A percentile compares a stretch with the other conserved stretches of the same genome.
These are phyloP conservation scores for Tilletia caries DNA, from an alignment of 1,284 basidiomycete genomes.

Conservation along the genomic window DNA sequence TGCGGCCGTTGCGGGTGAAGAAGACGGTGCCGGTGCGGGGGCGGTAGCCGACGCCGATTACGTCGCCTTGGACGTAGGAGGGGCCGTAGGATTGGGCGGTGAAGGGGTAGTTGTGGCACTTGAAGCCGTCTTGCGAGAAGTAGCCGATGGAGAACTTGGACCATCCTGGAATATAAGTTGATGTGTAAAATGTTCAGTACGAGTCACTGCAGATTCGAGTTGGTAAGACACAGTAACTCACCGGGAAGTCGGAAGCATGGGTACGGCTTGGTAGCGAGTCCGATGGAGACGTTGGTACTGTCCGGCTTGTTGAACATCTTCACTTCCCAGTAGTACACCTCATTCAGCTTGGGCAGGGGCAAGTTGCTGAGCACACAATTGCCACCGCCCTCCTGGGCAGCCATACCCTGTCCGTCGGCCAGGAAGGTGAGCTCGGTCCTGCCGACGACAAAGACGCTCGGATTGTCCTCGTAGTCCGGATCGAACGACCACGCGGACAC, in stretches of 20 bases:
- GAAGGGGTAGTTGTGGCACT: constrained; percentile 96
- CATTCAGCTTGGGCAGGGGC: constrained; percentile 52
- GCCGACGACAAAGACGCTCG: constrained; percentile 48
- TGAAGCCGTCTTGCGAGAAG: constrained; percentile 86
- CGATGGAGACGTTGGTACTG: constrained; percentile 43
- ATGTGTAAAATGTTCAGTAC: background rate
- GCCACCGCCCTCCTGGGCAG: constrained; percentile 50
- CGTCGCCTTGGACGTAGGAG: constrained; percentile 73
- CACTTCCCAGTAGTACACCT: constrained; percentile 54
- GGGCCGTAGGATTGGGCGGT: constrained; percentile 81
- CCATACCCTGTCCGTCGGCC: constrained; percentile 52
- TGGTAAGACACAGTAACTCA: background rate
- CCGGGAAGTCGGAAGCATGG: constrained; percentile 45
- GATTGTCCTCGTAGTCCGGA: constrained; percentile 51
- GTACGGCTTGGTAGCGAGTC: constrained; percentile 52
- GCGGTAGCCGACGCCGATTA: constrained; percentile 51
- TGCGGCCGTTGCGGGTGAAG: constrained; percentile 52
- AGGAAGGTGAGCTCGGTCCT: constrained; percentile 52
- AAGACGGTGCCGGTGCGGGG: constrained; percentile 51
- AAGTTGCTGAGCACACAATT: constrained; percentile 51
- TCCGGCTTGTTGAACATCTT: constrained; percentile 54
- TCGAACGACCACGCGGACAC: constrained; percentile 53
- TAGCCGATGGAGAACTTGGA: constrained; percentile 91
- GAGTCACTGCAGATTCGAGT: background rate
- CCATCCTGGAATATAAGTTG: constrained; percentile 63